Conservation (phyloP, 2,329 filamentous ascomycete genomes). For the Clonostachys rhizophaga region DNA sequence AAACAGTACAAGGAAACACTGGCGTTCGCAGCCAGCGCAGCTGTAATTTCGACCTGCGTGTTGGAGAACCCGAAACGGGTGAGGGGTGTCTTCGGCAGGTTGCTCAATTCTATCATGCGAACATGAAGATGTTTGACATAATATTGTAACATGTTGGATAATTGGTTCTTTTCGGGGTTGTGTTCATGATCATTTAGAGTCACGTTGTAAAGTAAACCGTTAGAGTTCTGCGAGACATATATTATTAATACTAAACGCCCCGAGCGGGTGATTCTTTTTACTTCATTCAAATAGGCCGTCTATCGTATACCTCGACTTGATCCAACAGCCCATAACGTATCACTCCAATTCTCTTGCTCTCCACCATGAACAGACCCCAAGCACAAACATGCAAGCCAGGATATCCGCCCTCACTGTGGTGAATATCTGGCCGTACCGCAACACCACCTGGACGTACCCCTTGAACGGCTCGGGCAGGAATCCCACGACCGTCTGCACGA, state of each 20-base stretch:
- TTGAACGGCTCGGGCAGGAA: slow-evolving; percentile 63
- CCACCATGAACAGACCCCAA: slow-evolving; percentile 53
- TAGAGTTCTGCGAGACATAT: too few relatives aligned
- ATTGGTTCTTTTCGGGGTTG: too few relatives aligned
- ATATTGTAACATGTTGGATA: background rate
- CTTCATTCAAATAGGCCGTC: too few relatives aligned
- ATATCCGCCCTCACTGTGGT: slow-evolving; percentile 68
- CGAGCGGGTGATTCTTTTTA: too few relatives aligned
- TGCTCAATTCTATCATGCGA: slow-evolving; percentile 48
- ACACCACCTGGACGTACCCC: slow-evolving; percentile 54
- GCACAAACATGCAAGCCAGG: slow-evolving; percentile 71
- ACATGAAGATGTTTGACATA: slow-evolving; percentile 11
- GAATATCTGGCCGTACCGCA: slow-evolving; percentile 68
- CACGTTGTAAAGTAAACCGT: too few relatives aligned
- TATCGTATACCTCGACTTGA: too few relatives aligned
- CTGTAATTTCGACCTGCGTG: slow-evolving; percentile 65
- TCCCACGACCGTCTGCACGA: slow-evolving; percentile 57
- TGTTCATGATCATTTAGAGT: too few relatives aligned
- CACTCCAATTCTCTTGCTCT: slow-evolving; percentile 6
- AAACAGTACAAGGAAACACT: slow-evolving; percentile 64
- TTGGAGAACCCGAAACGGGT: slow-evolving; percentile 59
- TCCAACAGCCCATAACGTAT: too few relatives aligned
- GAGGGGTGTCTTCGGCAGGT: slow-evolving; percentile 61
- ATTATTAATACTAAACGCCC: too few relatives aligned
- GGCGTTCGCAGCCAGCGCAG: slow-evolving; percentile 63